Evolutionary conservation across 2,329 filamentous ascomycete species (phyloP).

Genomic region (Neurospora sp.): DNA sequence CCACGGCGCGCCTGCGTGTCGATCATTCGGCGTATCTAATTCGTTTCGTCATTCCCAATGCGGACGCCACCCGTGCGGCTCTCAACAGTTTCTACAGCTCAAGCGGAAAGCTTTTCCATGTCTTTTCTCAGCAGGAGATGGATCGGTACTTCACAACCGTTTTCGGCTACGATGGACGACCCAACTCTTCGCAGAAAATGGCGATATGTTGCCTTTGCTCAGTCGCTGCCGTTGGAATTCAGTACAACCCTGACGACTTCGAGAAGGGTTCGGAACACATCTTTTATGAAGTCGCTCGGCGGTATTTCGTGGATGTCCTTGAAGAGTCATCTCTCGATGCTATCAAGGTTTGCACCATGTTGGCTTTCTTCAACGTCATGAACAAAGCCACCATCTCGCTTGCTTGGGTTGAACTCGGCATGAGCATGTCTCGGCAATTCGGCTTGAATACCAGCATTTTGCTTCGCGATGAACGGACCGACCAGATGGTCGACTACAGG

Average conservation of each 20-base stretch:
- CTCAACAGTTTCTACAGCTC: constrained; percentile 20
- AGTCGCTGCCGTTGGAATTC: constrained; percentile 21
- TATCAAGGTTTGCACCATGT: constrained; percentile 21
- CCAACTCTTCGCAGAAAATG: constrained; percentile 7
- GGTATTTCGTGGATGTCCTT: constrained; percentile 19
- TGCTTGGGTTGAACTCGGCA: constrained; percentile 21
- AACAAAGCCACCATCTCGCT: constrained; percentile 20
- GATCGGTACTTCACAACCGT: constrained; percentile 10
- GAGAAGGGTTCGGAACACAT: constrained; percentile 9
- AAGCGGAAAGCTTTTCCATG: constrained; percentile 20
- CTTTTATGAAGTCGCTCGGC: constrained; percentile 20
- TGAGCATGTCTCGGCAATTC: constrained; percentile 18
- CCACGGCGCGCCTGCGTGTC: neutral
- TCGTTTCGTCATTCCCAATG: constrained; percentile 14
- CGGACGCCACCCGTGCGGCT: constrained; percentile 11
- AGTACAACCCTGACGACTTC: constrained; percentile 16
- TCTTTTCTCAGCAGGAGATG: constrained; percentile 19
- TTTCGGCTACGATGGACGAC: constrained; percentile 9
- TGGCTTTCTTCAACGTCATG: constrained; percentile 24
- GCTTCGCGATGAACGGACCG: constrained; percentile 6
- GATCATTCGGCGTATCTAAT: constrained; percentile 3
- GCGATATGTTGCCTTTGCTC: constrained; percentile 19
- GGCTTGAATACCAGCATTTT: constrained; percentile 11
- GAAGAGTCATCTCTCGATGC: constrained; percentile 19
- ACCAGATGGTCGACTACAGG: constrained; percentile 16